Percentiles rank a stretch among this genome's conserved stretches.
phyloP scores from a whole-genome alignment of 169 alveolate species.

The Eimeria necatrix region DNA sequence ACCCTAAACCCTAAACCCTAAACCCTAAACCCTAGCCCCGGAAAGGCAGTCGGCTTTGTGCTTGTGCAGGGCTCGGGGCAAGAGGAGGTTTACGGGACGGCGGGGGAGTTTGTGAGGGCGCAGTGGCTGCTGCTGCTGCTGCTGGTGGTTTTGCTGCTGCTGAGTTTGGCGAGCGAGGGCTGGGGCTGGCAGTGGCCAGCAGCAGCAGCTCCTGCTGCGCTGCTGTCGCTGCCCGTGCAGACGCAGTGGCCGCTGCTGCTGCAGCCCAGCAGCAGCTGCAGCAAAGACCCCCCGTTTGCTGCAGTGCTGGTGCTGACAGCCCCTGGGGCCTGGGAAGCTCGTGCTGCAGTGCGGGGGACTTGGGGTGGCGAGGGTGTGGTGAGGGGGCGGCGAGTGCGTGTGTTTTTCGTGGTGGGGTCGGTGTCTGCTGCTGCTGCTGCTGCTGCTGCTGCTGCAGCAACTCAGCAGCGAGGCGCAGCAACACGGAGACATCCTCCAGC shows the following conservation, averaged over 20 bases:
- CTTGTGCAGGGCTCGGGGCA: too few relatives aligned
- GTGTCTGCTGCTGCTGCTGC: background rate
- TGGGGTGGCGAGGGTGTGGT: conserved; percentile 42
- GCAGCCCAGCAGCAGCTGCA: conserved; percentile 33
- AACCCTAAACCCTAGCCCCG: too few relatives aligned
- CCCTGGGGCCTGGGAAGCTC: conserved; percentile 15
- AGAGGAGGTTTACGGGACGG: too few relatives aligned
- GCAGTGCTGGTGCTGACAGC: conserved; percentile 35
- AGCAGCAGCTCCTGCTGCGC: background rate
- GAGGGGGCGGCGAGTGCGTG: conserved; percentile 12
- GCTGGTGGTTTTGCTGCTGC: too few relatives aligned
- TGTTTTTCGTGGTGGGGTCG: conserved; percentile 31
- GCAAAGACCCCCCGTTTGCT: conserved; percentile 49
- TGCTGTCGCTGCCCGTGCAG: conserved; percentile 54
- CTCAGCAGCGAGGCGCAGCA: background rate
- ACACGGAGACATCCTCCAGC: conserved; percentile 33
- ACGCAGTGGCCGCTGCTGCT: conserved; percentile 50
- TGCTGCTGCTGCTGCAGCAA: background rate
- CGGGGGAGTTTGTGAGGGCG: too few relatives aligned
- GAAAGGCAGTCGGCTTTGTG: too few relatives aligned
- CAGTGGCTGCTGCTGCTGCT: too few relatives aligned
- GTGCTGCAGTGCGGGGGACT: conserved; percentile 42
- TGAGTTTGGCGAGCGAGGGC: too few relatives aligned
- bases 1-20: too few relatives aligned
- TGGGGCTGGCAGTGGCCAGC: background rate